Evolutionary conservation across 768 basidiomycete genomes (phyloP).

Genomic region (Boletus pseudopeckii): DNA sequence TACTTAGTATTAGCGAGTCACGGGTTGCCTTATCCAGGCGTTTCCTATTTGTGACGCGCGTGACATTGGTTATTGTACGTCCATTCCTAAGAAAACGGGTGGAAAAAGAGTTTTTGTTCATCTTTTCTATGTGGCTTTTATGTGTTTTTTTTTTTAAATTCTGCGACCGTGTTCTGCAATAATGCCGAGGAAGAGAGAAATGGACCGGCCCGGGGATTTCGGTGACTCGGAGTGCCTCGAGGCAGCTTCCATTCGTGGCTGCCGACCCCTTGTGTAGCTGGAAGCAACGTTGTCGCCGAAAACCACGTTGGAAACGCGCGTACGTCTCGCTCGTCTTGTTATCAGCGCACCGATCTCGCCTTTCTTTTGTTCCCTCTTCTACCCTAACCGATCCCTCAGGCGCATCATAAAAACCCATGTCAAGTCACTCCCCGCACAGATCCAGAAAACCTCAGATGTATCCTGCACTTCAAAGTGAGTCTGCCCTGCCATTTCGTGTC

Average conservation of each 20-base stretch:
- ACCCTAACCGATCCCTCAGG: not conserved
- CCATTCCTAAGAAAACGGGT: not conserved
- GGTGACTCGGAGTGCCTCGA: conserved; percentile 24
- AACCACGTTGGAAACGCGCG: conserved; percentile 70
- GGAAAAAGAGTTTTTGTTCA: not conserved
- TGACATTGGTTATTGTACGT: not conserved
- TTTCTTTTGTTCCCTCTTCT: conserved; percentile 29
- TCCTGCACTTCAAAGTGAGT: conserved; percentile 48
- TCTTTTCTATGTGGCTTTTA: not conserved
- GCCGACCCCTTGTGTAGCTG: conserved; percentile 24
- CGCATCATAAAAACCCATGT: conserved; percentile 39
- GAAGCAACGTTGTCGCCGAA: conserved; percentile 37
- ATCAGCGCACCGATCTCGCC: conserved; percentile 33
- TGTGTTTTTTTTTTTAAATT: not conserved
- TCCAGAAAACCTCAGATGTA: conserved; percentile 51
- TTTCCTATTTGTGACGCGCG: not conserved
- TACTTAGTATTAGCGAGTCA: not conserved
- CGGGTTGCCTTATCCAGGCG: not conserved
- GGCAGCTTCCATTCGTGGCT: conserved; percentile 52
- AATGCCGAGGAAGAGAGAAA: not conserved
- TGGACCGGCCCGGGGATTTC: not conserved
- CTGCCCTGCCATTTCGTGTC: conserved; percentile 4
- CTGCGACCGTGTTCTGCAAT: not conserved
- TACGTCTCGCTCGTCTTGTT: conserved; percentile 23
- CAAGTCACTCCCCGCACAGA: conserved; percentile 58